Evolutionary conservation across 495 filamentous ascomycete species (phyloP).

Genomic region (Neurospora hispaniola): DNA sequence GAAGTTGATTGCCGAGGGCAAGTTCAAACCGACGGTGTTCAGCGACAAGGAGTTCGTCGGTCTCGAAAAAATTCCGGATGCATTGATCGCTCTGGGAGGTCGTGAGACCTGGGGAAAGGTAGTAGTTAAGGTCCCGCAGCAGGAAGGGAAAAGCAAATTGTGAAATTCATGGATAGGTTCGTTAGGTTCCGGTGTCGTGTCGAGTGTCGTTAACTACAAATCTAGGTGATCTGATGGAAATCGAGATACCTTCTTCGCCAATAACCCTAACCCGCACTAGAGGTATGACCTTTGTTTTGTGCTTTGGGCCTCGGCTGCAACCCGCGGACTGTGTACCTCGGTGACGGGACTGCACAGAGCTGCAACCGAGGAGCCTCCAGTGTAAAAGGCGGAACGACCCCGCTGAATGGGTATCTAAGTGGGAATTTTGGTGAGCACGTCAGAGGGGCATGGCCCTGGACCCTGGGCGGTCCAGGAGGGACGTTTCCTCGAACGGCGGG

Average conservation of each 20-base stretch:
- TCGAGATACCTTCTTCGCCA: background rate
- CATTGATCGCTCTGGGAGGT: constrained; percentile 64
- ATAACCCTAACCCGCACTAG: constrained; percentile 5
- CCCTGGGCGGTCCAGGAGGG: background rate
- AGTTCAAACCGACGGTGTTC: constrained; percentile 74
- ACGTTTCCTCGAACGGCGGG: background rate
- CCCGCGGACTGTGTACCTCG: background rate
- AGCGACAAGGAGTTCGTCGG: constrained; percentile 73
- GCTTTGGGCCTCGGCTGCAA: background rate
- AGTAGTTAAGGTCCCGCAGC: constrained; percentile 68
- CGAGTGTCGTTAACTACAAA: background rate
- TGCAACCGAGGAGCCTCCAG: no score
- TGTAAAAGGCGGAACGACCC: background rate
- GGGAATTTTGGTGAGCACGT: background rate
- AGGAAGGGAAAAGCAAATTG: constrained; percentile 46
- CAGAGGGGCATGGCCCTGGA: background rate
- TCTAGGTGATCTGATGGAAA: background rate
- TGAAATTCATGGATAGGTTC: constrained; percentile 12
- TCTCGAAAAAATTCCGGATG: constrained; percentile 65
- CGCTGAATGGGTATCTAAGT: background rate
- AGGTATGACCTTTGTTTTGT: background rate
- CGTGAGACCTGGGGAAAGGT: constrained; percentile 95
- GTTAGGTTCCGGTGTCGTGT: background rate
- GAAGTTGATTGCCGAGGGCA: constrained; percentile 62
- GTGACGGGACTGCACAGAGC: no score